Conservation (phyloP, 2,329 filamentous ascomycete species). For the Trichoderma atrobrunneum region DNA sequence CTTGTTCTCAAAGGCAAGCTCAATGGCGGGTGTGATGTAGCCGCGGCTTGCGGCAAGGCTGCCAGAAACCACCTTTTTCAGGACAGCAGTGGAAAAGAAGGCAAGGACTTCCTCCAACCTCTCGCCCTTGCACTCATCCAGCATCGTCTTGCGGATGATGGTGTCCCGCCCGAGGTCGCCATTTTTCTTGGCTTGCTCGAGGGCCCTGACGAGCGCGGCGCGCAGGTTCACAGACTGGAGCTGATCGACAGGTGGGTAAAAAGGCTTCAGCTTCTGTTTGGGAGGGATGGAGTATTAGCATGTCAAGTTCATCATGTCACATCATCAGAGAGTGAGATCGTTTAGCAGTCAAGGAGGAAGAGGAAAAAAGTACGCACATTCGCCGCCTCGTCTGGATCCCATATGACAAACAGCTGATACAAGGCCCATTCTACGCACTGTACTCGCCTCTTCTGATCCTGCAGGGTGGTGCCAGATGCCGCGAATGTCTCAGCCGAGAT, state of each 20-base stretch:
- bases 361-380: conserved; percentile 52
- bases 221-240: conserved; percentile 89
- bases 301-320: neutral
- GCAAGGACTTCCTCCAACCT: conserved; percentile 83
- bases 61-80: conserved; percentile 64
- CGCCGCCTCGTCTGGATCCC: conserved; percentile 73
- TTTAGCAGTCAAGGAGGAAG: neutral
- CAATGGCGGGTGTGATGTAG: conserved; percentile 50
- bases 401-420: conserved; percentile 81
- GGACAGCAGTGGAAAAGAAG: conserved; percentile 76
- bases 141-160: conserved; percentile 86
- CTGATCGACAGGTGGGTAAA: conserved; percentile 87
- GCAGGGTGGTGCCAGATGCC: conserved; percentile 55
- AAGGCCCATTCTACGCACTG: conserved; percentile 85
- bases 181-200: conserved; percentile 86
- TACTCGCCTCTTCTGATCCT: conserved; percentile 79
- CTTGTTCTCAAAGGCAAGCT: conserved; percentile 57
- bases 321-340: neutral
- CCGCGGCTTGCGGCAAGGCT: conserved; percentile 37
- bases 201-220: conserved; percentile 72
- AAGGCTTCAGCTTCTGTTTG: conserved; percentile 77
- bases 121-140: conserved; percentile 94
- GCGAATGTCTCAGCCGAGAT: conserved; percentile 71
- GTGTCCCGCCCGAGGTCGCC: conserved; percentile 76
- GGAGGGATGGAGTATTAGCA: conserved; percentile 15